These are phyloP conservation scores for Pseudoneurospora amorphoporcata DNA, from an alignment of 495 filamentous ascomycete species.

Conservation along the genomic window DNA sequence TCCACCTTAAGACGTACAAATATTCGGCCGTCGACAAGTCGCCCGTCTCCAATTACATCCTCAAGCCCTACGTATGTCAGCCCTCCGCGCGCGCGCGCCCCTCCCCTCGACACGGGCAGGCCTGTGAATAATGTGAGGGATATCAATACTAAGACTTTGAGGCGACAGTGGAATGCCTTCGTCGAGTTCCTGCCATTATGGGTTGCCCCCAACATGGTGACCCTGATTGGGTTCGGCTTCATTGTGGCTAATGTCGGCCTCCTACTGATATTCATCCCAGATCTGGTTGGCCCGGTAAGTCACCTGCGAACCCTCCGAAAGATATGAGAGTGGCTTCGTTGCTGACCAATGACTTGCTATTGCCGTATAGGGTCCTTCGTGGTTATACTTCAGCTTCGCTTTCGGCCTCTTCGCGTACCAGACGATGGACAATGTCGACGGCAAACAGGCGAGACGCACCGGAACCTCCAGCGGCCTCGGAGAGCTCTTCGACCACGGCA, in stretches of 20 bases:
- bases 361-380: constrained; percentile 57
- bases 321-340: not conserved
- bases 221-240: constrained; percentile 87
- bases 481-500: constrained; percentile 97
- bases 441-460: constrained; percentile 91
- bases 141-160: constrained; percentile 1
- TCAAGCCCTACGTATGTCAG: constrained; percentile 82
- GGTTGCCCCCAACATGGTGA: constrained; percentile 97
- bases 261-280: constrained; percentile 75
- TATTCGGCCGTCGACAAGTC: constrained; percentile 97
- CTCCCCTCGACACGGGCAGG: not conserved
- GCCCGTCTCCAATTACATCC: constrained; percentile 83
- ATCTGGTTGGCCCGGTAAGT: constrained; percentile 80
- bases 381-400: constrained; percentile 92
- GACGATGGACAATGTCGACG: constrained; percentile 97
- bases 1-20: constrained; percentile 90
- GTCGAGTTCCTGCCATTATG: constrained; percentile 88
- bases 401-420: constrained; percentile 96
- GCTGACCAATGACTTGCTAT: not conserved
- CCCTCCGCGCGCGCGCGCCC: constrained; percentile 4
- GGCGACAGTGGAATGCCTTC: constrained; percentile 83
- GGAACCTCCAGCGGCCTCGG: constrained; percentile 91
- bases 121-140: not conserved
- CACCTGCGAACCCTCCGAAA: not conserved
- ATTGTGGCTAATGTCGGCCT: constrained; percentile 79